A percentile compares a stretch with the other conserved stretches of the same genome.
Conservation (phyloP, 2,329 filamentous ascomycete genomes). For the Emericellopsis cladophorae region DNA sequence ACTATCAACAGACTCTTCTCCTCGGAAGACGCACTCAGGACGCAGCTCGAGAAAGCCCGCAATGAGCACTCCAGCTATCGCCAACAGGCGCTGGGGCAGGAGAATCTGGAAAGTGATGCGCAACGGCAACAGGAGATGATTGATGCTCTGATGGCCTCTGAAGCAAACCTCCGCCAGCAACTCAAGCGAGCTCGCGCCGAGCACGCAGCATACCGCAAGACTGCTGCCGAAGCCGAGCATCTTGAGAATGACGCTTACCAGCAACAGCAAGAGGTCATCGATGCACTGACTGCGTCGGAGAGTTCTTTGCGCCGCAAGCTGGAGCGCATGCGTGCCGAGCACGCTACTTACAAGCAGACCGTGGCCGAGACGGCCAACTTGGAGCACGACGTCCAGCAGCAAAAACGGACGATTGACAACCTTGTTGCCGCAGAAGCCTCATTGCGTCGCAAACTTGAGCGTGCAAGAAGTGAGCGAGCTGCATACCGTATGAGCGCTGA, state of each 20-base stretch:
- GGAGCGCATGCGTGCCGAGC: constrained; percentile 27
- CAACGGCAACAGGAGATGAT: constrained; percentile 12
- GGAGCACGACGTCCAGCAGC: constrained; percentile 59
- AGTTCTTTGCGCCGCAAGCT: constrained; percentile 34
- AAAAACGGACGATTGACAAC: constrained; percentile 50
- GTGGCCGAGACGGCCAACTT: constrained; percentile 49
- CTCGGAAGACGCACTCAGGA: constrained; percentile 15
- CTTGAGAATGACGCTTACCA: constrained; percentile 56
- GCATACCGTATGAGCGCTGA: constrained; percentile 39
- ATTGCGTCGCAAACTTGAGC: constrained; percentile 55
- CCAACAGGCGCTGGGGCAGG: constrained; percentile 6
- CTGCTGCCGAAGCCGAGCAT: constrained; percentile 43
- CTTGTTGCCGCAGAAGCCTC: constrained; percentile 43
- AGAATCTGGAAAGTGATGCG: constrained; percentile 26
- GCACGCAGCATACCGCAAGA: too few relatives aligned
- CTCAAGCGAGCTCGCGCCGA: background rate
- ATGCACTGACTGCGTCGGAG: constrained; percentile 40
- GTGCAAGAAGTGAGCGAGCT: constrained; percentile 53
- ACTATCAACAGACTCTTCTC: background rate
- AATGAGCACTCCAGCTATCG: constrained; percentile 30
- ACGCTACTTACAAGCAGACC: constrained; percentile 27
- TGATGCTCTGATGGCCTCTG: constrained; percentile 36
- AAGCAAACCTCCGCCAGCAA: constrained; percentile 29
- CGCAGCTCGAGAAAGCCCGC: constrained; percentile 41
- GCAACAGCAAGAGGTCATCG: constrained; percentile 55